Conservation (phyloP, 2,329 filamentous ascomycete species). For the Aureobasidium melanogenum region DNA sequence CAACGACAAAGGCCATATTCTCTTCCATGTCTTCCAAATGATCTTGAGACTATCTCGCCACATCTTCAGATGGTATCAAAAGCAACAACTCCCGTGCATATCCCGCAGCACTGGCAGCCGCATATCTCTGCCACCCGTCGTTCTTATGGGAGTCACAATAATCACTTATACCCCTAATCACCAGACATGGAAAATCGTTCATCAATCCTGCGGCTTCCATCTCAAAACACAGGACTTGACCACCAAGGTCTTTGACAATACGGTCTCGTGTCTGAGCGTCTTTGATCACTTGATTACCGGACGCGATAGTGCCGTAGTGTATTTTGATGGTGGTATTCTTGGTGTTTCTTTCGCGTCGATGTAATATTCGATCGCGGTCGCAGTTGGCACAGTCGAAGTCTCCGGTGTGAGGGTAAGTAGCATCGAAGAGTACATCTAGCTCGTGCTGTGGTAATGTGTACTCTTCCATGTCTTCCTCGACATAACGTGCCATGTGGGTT, state of each 20-base stretch:
- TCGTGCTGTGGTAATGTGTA: rapidly evolving
- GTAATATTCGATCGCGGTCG: background rate
- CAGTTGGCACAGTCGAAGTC: background rate
- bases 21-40: too few relatives aligned
- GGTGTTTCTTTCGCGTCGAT: background rate
- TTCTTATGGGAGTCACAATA: constrained; percentile 20
- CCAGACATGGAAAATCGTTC: constrained; percentile 18
- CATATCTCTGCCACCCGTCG: constrained; percentile 18
- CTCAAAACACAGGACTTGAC: constrained; percentile 16
- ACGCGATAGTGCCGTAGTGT: constrained; percentile 17
- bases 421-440: background rate
- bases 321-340: background rate
- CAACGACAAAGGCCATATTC: background rate
- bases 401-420: background rate
- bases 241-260: constrained; percentile 18
- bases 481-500: background rate
- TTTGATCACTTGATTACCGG: constrained; percentile 20
- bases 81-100: constrained; percentile 10
- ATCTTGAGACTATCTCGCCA: background rate
- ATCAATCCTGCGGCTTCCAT: constrained; percentile 16
- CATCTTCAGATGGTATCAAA: background rate
- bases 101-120: constrained; percentile 18
- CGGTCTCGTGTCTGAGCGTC: constrained; percentile 18
- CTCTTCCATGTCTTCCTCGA: background rate
- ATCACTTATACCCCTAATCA: constrained; percentile 20